Conservation (phyloP, 257 asterid species). For the Jacaranda copaia region DNA sequence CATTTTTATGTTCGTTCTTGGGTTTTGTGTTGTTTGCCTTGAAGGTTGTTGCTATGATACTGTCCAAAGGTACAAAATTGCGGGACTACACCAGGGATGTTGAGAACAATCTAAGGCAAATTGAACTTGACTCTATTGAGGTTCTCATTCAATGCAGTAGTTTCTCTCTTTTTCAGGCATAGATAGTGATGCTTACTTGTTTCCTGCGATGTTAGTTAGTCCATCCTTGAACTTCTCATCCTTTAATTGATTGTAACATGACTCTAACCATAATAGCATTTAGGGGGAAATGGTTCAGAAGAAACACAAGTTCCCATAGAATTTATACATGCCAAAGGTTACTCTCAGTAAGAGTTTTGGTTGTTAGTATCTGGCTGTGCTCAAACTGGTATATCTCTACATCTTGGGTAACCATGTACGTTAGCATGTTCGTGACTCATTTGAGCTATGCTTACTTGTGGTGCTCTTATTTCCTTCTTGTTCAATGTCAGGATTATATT, state of each 20-base stretch:
- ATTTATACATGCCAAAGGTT: no score
- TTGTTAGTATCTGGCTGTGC: background rate
- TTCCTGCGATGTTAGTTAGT: constrained; percentile 11
- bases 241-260: background rate
- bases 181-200: constrained; percentile 30
- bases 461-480: constrained; percentile 22
- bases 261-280: background rate
- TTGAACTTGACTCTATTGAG: constrained; percentile 94
- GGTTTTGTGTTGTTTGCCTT: constrained; percentile 34
- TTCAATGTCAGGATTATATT: constrained; percentile 79
- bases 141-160: constrained; percentile 47
- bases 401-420: constrained; percentile 20
- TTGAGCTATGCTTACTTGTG: constrained; percentile 36
- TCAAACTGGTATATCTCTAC: constrained; percentile 1
- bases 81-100: constrained; percentile 95
- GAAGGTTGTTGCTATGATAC: constrained; percentile 90
- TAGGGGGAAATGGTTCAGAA: constrained; percentile 7
- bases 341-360: background rate
- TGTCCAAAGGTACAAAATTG: constrained; percentile 82
- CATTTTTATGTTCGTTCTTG: constrained; percentile 14
- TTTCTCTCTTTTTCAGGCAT: constrained; percentile 22
- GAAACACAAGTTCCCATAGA: background rate
- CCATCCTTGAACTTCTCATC: background rate
- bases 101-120: constrained; percentile 86
- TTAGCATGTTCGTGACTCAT: background rate